Percentiles rank a stretch among this genome's conserved stretches.
Evolutionary conservation across 2,329 filamentous ascomycete genomes (phyloP).

Genomic region (Cladosporium sp.): DNA sequence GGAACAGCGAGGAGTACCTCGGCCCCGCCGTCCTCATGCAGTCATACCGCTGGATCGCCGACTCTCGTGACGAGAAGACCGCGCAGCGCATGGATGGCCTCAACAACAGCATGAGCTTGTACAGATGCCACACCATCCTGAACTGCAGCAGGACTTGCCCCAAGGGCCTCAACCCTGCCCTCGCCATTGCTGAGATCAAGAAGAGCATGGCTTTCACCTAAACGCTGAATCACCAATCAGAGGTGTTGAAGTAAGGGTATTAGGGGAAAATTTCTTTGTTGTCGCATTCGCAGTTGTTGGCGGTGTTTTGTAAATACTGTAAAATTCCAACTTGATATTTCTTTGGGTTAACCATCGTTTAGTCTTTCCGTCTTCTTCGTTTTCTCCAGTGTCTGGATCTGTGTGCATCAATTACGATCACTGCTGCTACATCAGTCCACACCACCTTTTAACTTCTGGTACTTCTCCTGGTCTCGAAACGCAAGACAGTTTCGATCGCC

Average conservation of each 20-base stretch:
- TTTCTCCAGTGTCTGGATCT: too few species aligned
- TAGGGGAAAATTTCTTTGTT: background rate
- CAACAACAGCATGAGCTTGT: conserved; percentile 98
- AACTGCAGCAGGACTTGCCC: conserved; percentile 98
- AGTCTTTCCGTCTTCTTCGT: too few species aligned
- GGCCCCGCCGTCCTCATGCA: conserved; percentile 94
- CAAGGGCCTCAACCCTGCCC: conserved; percentile 94
- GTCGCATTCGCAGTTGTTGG: background rate
- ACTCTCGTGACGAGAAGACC: conserved; percentile 88
- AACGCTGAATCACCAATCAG: background rate
- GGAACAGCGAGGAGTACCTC: conserved; percentile 98
- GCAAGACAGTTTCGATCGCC: too few species aligned
- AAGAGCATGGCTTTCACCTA: conserved; percentile 72
- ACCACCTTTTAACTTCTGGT: too few species aligned
- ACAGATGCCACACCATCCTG: conserved; percentile 98
- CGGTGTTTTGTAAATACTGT: background rate
- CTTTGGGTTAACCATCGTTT: too few species aligned
- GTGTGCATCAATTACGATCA: too few species aligned
- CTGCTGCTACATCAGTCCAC: too few species aligned
- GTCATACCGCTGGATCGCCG: conserved; percentile 95
- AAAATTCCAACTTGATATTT: background rate
- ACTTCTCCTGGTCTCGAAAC: too few species aligned
- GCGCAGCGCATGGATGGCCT: conserved; percentile 82
- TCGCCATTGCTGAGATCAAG: conserved; percentile 97
- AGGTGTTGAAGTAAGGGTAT: background rate